phyloP scores from a whole-genome alignment of 2,329 filamentous ascomycete species.

The Didymella pinodella region DNA sequence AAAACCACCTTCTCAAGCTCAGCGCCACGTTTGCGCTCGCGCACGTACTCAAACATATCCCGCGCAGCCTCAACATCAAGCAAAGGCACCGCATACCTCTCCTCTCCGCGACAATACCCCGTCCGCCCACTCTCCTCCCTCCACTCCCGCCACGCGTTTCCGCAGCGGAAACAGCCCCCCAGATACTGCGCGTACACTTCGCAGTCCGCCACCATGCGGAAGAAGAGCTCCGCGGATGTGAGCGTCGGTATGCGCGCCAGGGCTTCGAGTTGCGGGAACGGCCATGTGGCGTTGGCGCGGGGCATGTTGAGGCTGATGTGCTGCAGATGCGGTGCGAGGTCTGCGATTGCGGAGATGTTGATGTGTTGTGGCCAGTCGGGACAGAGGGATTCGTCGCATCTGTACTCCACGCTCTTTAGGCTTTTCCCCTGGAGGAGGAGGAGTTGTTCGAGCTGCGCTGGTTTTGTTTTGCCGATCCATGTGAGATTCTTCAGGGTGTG shows the following conservation, averaged over 20 bases:
- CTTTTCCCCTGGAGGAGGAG: not conserved
- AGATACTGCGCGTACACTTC: not conserved
- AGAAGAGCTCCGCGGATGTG: not conserved
- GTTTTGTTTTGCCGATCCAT: conserved; percentile 3
- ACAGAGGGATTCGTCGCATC: conserved; percentile 1
- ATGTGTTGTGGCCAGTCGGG: not conserved
- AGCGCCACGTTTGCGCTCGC: not conserved
- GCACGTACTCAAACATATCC: not conserved
- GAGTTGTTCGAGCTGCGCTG: not conserved
- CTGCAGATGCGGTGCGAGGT: not conserved
- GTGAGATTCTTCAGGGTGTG: not conserved
- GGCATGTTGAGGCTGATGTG: conserved; percentile 27
- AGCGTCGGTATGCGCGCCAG: not conserved
- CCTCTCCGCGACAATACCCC: not conserved
- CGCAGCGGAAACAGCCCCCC: not conserved
- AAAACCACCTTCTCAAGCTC: not conserved
- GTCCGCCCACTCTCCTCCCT: not conserved
- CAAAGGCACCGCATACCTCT: not conserved
- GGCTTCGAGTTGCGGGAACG: conserved; percentile 17
- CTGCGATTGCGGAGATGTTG: not conserved
- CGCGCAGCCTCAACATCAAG: not conserved
- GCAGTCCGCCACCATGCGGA: not conserved
- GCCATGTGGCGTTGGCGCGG: conserved; percentile 26
- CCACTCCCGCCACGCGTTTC: not conserved
- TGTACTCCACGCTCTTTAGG: not conserved